Percentiles rank a stretch among this genome's conserved stretches.
These are phyloP conservation scores for Rosa lucieae DNA, from an alignment of 306 rosid species.

Conservation along the genomic window DNA sequence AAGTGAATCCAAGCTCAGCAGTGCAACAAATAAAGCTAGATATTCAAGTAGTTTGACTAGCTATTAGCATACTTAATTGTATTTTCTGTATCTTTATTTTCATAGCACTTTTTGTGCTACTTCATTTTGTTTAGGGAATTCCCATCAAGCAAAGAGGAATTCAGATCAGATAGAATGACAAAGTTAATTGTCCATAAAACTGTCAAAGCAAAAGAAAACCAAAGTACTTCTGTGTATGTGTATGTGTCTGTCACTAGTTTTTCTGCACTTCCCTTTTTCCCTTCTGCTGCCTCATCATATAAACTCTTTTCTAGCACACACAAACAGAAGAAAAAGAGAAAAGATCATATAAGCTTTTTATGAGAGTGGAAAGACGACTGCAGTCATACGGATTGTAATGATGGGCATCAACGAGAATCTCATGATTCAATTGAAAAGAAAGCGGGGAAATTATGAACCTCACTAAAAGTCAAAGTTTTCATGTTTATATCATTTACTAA, in stretches of 20 bases:
- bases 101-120: not conserved
- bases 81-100: not conserved
- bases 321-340: too few species aligned
- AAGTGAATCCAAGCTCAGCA: slow-evolving; percentile 39
- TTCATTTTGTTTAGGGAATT: slow-evolving; percentile 13
- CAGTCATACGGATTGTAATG: not conserved
- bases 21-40: slow-evolving; percentile 58
- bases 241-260: not conserved
- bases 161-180: slow-evolving; percentile 5
- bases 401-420: slow-evolving; percentile 3
- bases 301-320: not conserved
- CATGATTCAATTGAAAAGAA: not conserved
- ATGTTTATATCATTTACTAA: not conserved
- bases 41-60: slow-evolving; percentile 48
- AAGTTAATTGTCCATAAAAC: not conserved
- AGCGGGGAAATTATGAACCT: not conserved
- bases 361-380: slow-evolving; percentile 10
- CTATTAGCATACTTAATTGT: slow-evolving; percentile 2
- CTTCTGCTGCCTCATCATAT: not conserved
- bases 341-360: not conserved
- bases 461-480: not conserved
- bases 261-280: not conserved
- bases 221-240: not conserved
- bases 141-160: slow-evolving; percentile 16
- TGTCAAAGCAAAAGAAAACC: not conserved